Evolutionary conservation across 1,284 basidiomycete species (phyloP).

Genomic region (Golubevia sp.): DNA sequence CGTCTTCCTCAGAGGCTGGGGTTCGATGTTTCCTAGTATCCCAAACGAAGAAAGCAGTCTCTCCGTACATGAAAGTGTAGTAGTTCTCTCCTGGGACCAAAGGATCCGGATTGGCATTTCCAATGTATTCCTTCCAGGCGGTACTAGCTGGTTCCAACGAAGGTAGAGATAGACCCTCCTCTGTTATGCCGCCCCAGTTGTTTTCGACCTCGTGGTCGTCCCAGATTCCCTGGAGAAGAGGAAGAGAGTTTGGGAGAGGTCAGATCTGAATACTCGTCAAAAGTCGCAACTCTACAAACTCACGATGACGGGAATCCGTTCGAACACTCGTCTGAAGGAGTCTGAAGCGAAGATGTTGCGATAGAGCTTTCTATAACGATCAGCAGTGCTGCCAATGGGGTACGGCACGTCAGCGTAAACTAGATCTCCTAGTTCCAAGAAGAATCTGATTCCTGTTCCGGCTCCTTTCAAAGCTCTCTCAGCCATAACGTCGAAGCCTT

Average conservation of each 20-base stretch:
- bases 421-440: conserved; percentile 65
- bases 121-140: conserved; percentile 74
- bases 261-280: too few relatives aligned
- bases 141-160: conserved; percentile 68
- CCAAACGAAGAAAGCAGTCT: conserved; percentile 77
- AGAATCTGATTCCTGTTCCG: background rate
- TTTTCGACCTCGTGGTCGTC: conserved; percentile 76
- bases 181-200: conserved; percentile 70
- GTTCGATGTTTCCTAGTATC: conserved; percentile 75
- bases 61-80: conserved; percentile 71
- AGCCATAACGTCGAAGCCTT: conserved; percentile 73
- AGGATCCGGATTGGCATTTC: conserved; percentile 71
- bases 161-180: conserved; percentile 67
- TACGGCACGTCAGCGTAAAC: conserved; percentile 77
- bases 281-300: conserved; percentile 54
- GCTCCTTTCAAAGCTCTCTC: conserved; percentile 21
- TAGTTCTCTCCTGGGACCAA: conserved; percentile 66
- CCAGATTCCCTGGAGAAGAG: too few relatives aligned
- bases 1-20: conserved; percentile 63
- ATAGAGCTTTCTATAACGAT: conserved; percentile 51
- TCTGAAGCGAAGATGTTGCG: conserved; percentile 54
- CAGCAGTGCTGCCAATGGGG: conserved; percentile 22
- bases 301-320: conserved; percentile 49
- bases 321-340: conserved; percentile 51
- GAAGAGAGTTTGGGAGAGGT: too few relatives aligned